A percentile compares a stretch with the other conserved stretches of the same genome.
phyloP scores from a whole-genome alignment of 2,329 filamentous ascomycete genomes.

The Epichloe glyceriae region DNA sequence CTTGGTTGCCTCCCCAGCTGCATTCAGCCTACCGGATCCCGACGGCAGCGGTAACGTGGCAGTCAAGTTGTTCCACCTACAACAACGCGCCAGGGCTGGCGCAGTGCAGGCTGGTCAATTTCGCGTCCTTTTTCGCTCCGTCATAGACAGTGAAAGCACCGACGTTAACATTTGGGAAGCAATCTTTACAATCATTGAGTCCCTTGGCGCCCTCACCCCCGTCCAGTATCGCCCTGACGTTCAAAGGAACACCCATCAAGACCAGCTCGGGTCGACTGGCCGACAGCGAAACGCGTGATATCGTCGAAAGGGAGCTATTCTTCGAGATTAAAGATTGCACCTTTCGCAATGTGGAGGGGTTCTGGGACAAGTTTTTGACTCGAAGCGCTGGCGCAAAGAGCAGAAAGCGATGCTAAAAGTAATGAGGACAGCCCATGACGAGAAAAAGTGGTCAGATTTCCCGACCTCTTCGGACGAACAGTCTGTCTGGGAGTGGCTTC shows the following conservation, averaged over 20 bases:
- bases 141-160: too few species aligned
- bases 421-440: slow-evolving; percentile 5
- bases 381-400: slow-evolving; percentile 6
- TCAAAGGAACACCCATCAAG: slow-evolving; percentile 5
- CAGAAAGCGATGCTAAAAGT: slow-evolving; percentile 4
- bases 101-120: too few species aligned
- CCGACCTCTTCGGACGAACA: slow-evolving; percentile 7
- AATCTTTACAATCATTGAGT: too few species aligned
- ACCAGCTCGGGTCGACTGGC: slow-evolving; percentile 3
- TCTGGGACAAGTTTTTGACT: slow-evolving; percentile 9
- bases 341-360: slow-evolving; percentile 9
- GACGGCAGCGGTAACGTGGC: too few species aligned
- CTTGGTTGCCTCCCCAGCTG: too few species aligned
- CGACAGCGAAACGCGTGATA: slow-evolving; percentile 6
- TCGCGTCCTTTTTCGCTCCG: too few species aligned
- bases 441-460: slow-evolving; percentile 8
- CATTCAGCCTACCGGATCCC: too few species aligned
- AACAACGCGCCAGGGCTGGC: too few species aligned
- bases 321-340: slow-evolving; percentile 6
- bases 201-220: too few species aligned
- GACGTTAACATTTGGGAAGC: too few species aligned
- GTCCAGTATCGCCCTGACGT: neutral
- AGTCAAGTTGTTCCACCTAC: too few species aligned
- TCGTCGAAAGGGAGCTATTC: slow-evolving; percentile 7
- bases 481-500: slow-evolving; percentile 1